Evolutionary conservation across 345 rosid species (phyloP).

Genomic region (Murraya paniculata): DNA sequence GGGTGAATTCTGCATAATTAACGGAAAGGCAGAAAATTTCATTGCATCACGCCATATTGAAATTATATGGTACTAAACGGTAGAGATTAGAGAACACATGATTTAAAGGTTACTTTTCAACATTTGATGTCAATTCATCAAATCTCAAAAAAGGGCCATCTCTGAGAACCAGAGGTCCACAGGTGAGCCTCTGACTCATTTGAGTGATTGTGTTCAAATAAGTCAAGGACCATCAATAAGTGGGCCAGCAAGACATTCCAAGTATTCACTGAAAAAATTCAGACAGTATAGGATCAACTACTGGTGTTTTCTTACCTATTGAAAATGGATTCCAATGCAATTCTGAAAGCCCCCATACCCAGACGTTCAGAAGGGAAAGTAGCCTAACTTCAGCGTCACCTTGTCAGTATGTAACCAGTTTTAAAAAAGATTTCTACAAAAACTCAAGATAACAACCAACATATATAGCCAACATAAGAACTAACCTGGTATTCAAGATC

Average conservation of each 20-base stretch:
- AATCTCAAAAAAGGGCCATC: neutral
- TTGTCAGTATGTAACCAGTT: conserved; percentile 31
- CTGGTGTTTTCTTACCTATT: conserved; percentile 47
- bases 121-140: neutral
- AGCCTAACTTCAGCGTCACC: conserved; percentile 52
- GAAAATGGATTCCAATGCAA: conserved; percentile 76
- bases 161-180: neutral
- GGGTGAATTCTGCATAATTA: conserved; percentile 52
- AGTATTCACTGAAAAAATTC: neutral
- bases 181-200: neutral
- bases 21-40: neutral
- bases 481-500: conserved; percentile 83
- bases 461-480: conserved; percentile 11
- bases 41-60: neutral
- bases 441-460: neutral
- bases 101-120: neutral
- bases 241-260: neutral
- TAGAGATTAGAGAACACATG: neutral
- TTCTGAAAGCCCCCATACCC: conserved; percentile 92
- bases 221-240: neutral
- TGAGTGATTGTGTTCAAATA: neutral
- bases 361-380: conserved; percentile 82
- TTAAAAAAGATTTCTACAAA: neutral
- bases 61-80: neutral
- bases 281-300: neutral